A percentile compares a stretch with the other conserved stretches of the same genome.
Evolutionary conservation across 768 basidiomycete genomes (phyloP).

Genomic region (Rhizopogon vinicolor): DNA sequence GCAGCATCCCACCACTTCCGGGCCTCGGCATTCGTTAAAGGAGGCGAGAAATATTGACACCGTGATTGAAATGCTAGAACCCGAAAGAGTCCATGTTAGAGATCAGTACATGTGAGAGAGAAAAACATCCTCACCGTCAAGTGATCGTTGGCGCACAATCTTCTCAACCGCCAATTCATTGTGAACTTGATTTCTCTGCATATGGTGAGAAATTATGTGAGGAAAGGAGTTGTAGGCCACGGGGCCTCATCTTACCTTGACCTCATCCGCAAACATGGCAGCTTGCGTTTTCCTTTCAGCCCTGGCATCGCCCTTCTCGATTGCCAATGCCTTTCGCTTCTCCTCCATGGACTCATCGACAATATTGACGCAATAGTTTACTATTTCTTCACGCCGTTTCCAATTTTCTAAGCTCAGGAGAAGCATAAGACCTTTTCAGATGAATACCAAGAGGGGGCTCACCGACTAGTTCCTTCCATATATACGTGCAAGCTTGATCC

Average conservation of each 20-base stretch:
- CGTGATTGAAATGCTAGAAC: constrained; percentile 68
- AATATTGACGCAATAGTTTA: constrained; percentile 70
- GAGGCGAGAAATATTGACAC: constrained; percentile 75
- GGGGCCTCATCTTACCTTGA: constrained; percentile 50
- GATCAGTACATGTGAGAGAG: constrained; percentile 1
- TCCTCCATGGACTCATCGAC: constrained; percentile 61
- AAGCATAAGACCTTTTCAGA: constrained; percentile 10
- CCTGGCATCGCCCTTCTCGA: constrained; percentile 37
- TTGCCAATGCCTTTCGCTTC: constrained; percentile 44
- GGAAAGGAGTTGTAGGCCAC: not conserved
- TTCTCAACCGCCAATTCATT: constrained; percentile 71
- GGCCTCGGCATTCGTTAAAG: constrained; percentile 52
- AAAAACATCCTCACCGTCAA: constrained; percentile 51
- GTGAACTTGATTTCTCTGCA: constrained; percentile 66
- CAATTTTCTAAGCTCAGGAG: constrained; percentile 47
- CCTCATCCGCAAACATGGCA: constrained; percentile 58
- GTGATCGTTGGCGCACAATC: constrained; percentile 64
- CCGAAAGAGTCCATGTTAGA: constrained; percentile 13
- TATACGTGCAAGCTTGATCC: constrained; percentile 67
- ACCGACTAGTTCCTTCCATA: constrained; percentile 83
- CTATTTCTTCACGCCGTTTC: constrained; percentile 68
- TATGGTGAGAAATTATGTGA: not conserved
- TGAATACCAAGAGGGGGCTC: constrained; percentile 24
- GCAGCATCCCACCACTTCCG: constrained; percentile 51
- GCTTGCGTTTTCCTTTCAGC: constrained; percentile 50